These are phyloP conservation scores for Aspergillus cavernicola DNA, from an alignment of 495 filamentous ascomycete species.

Conservation along the genomic window DNA sequence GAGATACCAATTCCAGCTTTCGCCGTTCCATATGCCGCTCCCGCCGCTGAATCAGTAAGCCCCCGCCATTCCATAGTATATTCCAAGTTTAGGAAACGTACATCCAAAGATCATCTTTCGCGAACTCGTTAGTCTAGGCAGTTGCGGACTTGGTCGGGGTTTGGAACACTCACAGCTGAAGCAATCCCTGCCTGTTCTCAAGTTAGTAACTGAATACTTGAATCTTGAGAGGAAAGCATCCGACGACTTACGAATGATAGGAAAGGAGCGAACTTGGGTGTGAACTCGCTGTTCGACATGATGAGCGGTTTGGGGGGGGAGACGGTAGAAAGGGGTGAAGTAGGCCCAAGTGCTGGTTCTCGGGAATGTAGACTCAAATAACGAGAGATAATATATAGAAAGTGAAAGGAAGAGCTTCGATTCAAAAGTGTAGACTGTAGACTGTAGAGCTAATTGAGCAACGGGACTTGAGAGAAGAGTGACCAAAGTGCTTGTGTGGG, in stretches of 20 bases:
- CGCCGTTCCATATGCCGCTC: constrained; percentile 95
- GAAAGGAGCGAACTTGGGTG: constrained; percentile 94
- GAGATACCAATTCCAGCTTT: constrained; percentile 97
- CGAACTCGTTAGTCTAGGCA: constrained; percentile 22
- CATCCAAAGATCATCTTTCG: constrained; percentile 81
- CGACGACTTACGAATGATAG: constrained; percentile 80
- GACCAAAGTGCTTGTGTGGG: constrained; percentile 17
- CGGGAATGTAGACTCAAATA: not conserved
- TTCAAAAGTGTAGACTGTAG: not conserved
- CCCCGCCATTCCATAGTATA: not conserved
- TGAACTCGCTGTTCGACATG: constrained; percentile 66
- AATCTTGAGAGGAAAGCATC: constrained; percentile 20
- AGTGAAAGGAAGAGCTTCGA: not conserved
- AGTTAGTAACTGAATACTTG: constrained; percentile 27
- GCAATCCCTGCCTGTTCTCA: constrained; percentile 72
- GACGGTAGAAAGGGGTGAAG: not conserved
- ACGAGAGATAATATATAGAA: not conserved
- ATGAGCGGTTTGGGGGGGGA: constrained; percentile 19
- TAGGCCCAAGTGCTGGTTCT: not conserved
- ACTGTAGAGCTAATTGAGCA: not conserved
- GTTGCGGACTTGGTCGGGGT: not conserved
- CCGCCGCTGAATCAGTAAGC: constrained; percentile 57
- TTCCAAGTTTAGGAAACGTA: constrained; percentile 46
- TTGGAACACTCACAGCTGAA: constrained; percentile 73
- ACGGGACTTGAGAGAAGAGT: not conserved